phyloP scores from a whole-genome alignment of 768 basidiomycete genomes.

The Macrolepiota fuliginosa region DNA sequence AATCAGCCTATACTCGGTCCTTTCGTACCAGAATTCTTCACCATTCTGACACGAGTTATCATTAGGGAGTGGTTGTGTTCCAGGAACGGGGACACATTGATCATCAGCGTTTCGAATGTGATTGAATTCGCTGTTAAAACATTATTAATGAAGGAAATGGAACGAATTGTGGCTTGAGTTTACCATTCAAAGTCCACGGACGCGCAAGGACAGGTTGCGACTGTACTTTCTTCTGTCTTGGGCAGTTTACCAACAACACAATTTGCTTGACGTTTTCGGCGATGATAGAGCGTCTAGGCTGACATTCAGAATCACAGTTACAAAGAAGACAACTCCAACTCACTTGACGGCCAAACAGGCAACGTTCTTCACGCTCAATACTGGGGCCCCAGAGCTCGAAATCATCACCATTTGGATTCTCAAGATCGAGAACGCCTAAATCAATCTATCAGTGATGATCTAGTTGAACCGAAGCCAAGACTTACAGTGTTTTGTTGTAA shows the following conservation, averaged over 20 bases:
- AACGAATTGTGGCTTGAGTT: constrained; percentile 20
- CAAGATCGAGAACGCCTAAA: constrained; percentile 63
- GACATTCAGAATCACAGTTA: constrained; percentile 4
- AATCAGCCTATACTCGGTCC: constrained; percentile 88
- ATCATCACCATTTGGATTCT: constrained; percentile 83
- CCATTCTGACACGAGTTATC: constrained; percentile 63
- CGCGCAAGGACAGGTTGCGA: constrained; percentile 72
- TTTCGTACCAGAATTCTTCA: constrained; percentile 89
- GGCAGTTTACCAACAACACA: constrained; percentile 79
- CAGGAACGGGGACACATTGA: constrained; percentile 76
- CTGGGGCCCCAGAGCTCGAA: constrained; percentile 98
- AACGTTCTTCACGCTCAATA: constrained; percentile 81
- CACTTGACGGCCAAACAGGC: constrained; percentile 91
- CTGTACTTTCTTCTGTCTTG: constrained; percentile 50
- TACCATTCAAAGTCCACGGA: constrained; percentile 92
- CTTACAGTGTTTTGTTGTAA: constrained; percentile 78
- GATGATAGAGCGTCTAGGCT: constrained; percentile 82
- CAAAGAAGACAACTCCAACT: constrained; percentile 11
- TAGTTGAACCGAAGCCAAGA: constrained; percentile 13
- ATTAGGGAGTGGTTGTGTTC: constrained; percentile 56
- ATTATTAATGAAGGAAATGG: not conserved
- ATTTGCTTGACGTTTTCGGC: constrained; percentile 72
- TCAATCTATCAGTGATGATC: not conserved
- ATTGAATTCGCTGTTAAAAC: constrained; percentile 84
- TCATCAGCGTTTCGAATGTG: constrained; percentile 64